Evolutionary conservation across 2,329 filamentous ascomycete species (phyloP), one percentile per base, ranked within the genome.

Genomic region (Sphaceloma murrayae): DNA sequence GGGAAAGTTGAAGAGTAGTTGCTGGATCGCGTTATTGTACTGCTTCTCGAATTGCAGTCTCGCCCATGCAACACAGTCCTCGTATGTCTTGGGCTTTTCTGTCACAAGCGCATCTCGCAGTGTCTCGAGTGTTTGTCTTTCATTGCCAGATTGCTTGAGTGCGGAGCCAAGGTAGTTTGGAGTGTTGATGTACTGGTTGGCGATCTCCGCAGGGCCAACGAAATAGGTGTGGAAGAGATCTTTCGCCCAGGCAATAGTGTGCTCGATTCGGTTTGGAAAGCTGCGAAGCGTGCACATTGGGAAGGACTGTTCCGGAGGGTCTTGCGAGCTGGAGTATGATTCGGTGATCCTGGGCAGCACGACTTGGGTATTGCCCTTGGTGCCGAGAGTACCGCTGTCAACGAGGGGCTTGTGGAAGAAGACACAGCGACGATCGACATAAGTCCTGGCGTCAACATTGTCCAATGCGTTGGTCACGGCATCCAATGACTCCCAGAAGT

Each of bases 281-380:
- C 88, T 95, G 59, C 85, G 79, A 50, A 98, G 74, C 4, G 91
- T 96, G 64, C 91, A 98, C 88, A 96, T 96, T 1, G 91, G 91
- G 74, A 98, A 96, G 1, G 91, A 94, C 68, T 95, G 87, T 72
- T 98, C 93, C 0, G 91, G 91, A 1, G 91, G 91, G 62, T 98
- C 93, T 62, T 95, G 89, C 14, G 91, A 96, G 57, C 81, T 86
- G 1, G 91, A 95, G 69, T 98, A 98, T 1, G 91, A 96, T 65
- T 98, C 93, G 1, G 91, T 96, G 51, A 95, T 68, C 54, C 78
- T 76, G 8, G 91, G 93, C 46, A 98, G 74, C 38, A 98, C 80
- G 48, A 98, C 91, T 60, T 98, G 91, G 5, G 87, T 94, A 68
- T 98, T 98, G 58, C 91, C 91, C 73, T 98, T 98, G 47, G 93